Conservation (phyloP, 192 early-diverging fungal genomes). For the Backusella liffmaniae region DNA sequence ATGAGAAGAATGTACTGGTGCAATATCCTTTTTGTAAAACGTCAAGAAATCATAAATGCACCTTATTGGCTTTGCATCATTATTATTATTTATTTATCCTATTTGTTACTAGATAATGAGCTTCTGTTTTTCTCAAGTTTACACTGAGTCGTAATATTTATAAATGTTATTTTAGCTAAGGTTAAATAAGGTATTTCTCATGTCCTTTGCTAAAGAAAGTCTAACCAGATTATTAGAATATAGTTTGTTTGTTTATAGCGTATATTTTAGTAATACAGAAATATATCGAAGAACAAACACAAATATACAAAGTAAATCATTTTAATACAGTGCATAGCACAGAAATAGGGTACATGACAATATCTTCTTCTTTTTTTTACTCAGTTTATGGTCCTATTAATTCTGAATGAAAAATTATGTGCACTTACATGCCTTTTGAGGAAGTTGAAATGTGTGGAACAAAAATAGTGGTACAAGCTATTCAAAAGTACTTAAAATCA, state of each 20-base stretch:
- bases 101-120: background rate
- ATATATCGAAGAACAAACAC: background rate
- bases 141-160: background rate
- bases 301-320: background rate
- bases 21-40: background rate
- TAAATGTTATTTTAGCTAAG: background rate
- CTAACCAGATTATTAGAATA: background rate
- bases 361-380: background rate
- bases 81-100: background rate
- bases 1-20: background rate
- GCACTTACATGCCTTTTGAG: background rate
- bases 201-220: background rate
- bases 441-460: background rate
- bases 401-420: background rate
- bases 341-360: background rate
- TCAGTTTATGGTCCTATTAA: background rate
- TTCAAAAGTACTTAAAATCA: slow-evolving; percentile 3
- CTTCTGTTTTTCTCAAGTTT: background rate
- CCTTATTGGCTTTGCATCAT: background rate
- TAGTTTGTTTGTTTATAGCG: background rate
- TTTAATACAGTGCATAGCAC: background rate
- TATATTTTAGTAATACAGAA: background rate
- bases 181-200: background rate
- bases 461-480: background rate
- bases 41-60: slow-evolving; percentile 4